Percentiles rank a stretch among this genome's conserved stretches.
Conservation (phyloP, 75 land plant species). For the Cunninghamia lanceolata region DNA sequence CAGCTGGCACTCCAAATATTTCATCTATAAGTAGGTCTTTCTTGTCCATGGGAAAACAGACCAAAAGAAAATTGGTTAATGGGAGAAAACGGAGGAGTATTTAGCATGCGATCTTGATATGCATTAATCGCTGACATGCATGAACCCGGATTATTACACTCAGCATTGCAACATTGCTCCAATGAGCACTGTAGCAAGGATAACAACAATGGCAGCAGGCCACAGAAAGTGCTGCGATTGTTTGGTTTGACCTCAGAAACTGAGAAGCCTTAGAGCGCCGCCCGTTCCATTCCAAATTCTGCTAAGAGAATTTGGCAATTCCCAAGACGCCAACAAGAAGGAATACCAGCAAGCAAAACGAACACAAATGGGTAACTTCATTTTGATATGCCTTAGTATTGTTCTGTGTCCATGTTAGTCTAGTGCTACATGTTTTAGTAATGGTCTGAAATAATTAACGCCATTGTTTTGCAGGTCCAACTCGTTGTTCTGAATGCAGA, state of each 20-base stretch:
- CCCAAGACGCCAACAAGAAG: slow-evolving; percentile 61
- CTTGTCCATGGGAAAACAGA: no score
- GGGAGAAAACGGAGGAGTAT: not conserved
- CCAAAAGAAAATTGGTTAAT: not conserved
- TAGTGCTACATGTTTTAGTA: not conserved
- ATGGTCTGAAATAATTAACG: not conserved
- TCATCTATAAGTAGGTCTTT: no score
- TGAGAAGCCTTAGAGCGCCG: slow-evolving; percentile 12
- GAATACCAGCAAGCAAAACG: slow-evolving; percentile 46
- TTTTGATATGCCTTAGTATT: not conserved
- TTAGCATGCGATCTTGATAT: no score
- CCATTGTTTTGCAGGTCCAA: not conserved
- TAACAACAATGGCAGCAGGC: not conserved
- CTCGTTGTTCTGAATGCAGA: not conserved
- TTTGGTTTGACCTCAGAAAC: not conserved
- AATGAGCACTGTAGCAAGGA: not conserved
- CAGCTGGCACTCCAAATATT: no score
- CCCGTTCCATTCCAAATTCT: slow-evolving; percentile 48
- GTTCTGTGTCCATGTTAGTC: not conserved
- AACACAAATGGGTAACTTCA: slow-evolving; percentile 19
- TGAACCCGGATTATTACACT: no score
- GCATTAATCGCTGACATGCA: no score
- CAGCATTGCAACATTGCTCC: not conserved
- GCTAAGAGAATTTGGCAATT: slow-evolving; percentile 50
- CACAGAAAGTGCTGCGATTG: not conserved